Evolutionary conservation across 805 yeast species (phyloP), one percentile per base, ranked within the genome.

Genomic region (Saccharomycopsis fodiens): DNA sequence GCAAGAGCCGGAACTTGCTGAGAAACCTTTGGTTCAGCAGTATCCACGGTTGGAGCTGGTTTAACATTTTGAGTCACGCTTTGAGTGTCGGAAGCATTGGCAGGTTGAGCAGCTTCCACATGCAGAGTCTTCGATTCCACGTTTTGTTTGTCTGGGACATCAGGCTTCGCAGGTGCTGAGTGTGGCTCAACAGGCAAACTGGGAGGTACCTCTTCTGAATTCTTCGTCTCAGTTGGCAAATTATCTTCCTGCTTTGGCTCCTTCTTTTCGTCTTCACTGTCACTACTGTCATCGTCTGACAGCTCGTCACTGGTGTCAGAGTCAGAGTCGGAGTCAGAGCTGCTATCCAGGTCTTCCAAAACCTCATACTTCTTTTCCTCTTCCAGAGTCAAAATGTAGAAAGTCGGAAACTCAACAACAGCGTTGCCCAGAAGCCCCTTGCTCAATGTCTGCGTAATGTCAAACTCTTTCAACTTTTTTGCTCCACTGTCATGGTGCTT

Each of bases 391-490:
- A 44, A 30, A 21, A 47, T 17, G 39, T 32, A 44, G 10, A 50
- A 27, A 5, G 44, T 50, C 6, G 53, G 53, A 30, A 41, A 50
- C 22, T 50, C 53, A n/a, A 50, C 7, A 8, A 50, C 45, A 15
- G 43, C 35, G 16, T 35, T 30, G 30, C 19, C 32, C 13, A 20
- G 16, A 22, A 48, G 36, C 6, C 36, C 19, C 2, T 41, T 41
- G 17, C 29, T 42, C 8, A 48, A 16, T 17, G 43, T 45, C 4
- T 16, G 2, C 7, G 23, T n/a, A 6, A 13, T 3, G 8, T 42
- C 39, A 22, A 23, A 29, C 25, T 27, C 15, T n/a, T 6, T 15
- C 23, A 32, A n/a, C 7, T 25, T 8, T 31, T 22, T 22, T 21
- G 17, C 25, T 10, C 15, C 23, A 12, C 27, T 20, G n/a, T 39